These are phyloP conservation scores for Alloteropsis semialata DNA, from an alignment of 176 grass and related monocot genomes.

Conservation along the genomic window DNA sequence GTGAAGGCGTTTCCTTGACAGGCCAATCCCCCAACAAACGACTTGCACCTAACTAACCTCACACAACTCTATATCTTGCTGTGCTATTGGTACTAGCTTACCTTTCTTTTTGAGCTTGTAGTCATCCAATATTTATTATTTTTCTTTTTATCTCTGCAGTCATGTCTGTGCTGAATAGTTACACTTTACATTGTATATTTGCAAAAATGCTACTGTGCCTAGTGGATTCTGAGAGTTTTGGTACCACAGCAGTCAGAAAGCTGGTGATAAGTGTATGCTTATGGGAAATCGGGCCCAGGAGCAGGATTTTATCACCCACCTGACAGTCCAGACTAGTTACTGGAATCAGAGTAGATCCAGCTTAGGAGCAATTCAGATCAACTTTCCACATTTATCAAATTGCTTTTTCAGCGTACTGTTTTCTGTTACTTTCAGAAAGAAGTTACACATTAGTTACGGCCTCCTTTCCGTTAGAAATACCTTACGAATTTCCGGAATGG, in stretches of 20 bases:
- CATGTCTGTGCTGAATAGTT: background rate
- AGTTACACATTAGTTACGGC: background rate
- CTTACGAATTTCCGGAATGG: background rate
- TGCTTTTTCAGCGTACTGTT: background rate
- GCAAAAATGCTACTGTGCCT: background rate
- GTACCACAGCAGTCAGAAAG: background rate
- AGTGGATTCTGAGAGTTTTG: background rate
- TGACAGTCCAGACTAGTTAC: no score
- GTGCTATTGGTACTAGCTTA: background rate
- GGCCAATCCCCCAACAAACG: no score
- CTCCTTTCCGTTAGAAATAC: background rate
- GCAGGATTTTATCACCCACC: background rate
- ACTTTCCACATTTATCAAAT: background rate
- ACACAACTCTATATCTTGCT: background rate
- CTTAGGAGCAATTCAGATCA: background rate
- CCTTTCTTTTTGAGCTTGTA: background rate
- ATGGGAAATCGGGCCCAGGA: background rate
- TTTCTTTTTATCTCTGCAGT: background rate
- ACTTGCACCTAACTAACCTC: no score
- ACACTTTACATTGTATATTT: background rate
- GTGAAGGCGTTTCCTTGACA: no score
- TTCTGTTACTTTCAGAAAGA: background rate
- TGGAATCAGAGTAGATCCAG: background rate
- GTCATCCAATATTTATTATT: background rate
- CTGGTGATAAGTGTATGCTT: background rate